These are phyloP conservation scores for Penicillium maclennaniae DNA, from an alignment of 495 filamentous ascomycete genomes.

Conservation along the genomic window DNA sequence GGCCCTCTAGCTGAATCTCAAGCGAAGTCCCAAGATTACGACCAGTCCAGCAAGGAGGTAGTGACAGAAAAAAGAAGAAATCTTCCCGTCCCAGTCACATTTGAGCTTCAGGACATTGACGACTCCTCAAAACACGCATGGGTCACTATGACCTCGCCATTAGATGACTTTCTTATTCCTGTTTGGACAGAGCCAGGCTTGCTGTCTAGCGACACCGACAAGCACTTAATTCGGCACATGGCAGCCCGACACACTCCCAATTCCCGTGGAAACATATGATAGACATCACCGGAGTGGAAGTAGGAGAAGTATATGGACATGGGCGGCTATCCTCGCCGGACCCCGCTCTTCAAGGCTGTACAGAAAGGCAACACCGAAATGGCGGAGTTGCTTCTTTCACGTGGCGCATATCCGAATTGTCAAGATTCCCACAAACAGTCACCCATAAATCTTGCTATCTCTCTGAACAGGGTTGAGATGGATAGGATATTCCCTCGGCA, in stretches of 20 bases:
- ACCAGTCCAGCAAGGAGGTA: conserved; percentile 2
- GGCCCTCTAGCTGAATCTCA: not conserved
- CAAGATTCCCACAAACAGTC: not conserved
- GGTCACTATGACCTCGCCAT: not conserved
- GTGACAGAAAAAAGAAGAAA: not conserved
- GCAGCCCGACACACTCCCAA: not conserved
- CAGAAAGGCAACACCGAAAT: not conserved
- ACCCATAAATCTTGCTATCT: not conserved
- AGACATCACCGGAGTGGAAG: not conserved
- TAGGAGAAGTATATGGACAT: conserved; percentile 8
- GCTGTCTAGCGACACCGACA: not conserved
- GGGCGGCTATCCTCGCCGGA: conserved; percentile 4
- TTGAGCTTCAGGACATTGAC: not conserved
- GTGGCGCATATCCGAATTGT: not conserved
- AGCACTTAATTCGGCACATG: not conserved
- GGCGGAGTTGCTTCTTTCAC: not conserved
- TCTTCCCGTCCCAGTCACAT: conserved; percentile 6
- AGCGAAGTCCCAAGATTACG: not conserved
- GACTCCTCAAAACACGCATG: conserved; percentile 9
- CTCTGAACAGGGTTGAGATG: conserved; percentile 1
- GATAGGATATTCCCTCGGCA: conserved; percentile 5
- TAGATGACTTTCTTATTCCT: conserved; percentile 8
- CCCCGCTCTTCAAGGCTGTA: conserved; percentile 18
- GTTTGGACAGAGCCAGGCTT: not conserved
- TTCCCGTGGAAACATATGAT: not conserved